Percentiles rank a stretch among this genome's conserved stretches.
These are phyloP conservation scores for Beauveria rudraprayagi DNA, from an alignment of 2,329 filamentous ascomycete species.

Conservation along the genomic window DNA sequence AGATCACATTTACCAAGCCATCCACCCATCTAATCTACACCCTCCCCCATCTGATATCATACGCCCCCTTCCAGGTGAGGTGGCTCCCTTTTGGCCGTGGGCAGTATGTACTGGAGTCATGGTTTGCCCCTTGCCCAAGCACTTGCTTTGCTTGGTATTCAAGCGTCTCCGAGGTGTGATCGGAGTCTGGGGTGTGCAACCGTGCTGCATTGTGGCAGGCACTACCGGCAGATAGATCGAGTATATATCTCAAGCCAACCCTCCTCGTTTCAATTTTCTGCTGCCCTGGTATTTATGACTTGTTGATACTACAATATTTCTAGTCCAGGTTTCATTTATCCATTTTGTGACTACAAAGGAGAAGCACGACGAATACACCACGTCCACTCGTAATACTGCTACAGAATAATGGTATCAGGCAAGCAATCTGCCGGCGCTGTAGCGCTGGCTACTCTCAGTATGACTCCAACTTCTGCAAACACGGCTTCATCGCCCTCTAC, in stretches of 20 bases:
- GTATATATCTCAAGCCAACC: not conserved
- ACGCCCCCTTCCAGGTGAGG: not conserved
- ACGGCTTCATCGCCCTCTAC: not conserved
- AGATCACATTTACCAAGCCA: not conserved
- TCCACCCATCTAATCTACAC: conserved; percentile 3
- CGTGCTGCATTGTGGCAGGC: not conserved
- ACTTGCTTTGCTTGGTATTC: not conserved
- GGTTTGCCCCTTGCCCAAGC: not conserved
- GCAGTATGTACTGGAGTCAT: not conserved
- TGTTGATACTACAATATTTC: no score
- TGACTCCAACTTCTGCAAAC: not conserved
- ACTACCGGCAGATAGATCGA: not conserved
- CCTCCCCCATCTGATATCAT: not conserved
- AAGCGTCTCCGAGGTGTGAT: not conserved
- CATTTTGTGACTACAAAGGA: not conserved
- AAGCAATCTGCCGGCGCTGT: not conserved
- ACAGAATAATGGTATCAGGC: not conserved
- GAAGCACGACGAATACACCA: not conserved
- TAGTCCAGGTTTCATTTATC: no score
- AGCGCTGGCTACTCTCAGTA: conserved; percentile 10
- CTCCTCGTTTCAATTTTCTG: not conserved
- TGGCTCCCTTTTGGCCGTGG: not conserved
- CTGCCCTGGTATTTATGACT: not conserved
- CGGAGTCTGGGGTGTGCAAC: not conserved
- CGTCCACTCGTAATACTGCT: no score